Percentiles rank a stretch among this genome's conserved stretches.
These are phyloP conservation scores for Xerocomus nothofagi DNA, from an alignment of 1,284 basidiomycete species.

Conservation along the genomic window DNA sequence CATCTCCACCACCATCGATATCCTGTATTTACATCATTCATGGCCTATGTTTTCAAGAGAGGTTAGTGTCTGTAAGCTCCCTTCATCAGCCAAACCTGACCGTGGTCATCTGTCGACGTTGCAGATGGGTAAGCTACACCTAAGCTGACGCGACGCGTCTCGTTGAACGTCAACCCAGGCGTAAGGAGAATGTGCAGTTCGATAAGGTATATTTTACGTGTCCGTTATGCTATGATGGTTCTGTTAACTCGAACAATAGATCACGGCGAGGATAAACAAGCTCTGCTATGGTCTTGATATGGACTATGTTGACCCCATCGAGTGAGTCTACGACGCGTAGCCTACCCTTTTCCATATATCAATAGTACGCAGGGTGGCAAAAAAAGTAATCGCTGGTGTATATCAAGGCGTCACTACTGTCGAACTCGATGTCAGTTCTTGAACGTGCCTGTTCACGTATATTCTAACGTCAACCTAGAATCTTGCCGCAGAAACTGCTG, in stretches of 20 bases:
- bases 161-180: constrained; percentile 43
- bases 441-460: not conserved
- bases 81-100: constrained; percentile 8
- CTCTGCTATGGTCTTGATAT: constrained; percentile 96
- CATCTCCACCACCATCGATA: constrained; percentile 24
- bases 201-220: constrained; percentile 62
- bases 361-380: constrained; percentile 63
- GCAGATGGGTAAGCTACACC: constrained; percentile 60
- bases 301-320: constrained; percentile 92
- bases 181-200: constrained; percentile 85
- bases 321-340: constrained; percentile 50
- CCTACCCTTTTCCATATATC: not conserved
- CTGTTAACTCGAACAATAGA: constrained; percentile 46
- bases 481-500: constrained; percentile 94
- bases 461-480: constrained; percentile 53
- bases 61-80: constrained; percentile 43
- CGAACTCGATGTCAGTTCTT: constrained; percentile 83
- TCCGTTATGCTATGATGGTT: not conserved
- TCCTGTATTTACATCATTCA: constrained; percentile 25
- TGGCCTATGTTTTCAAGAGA: constrained; percentile 77
- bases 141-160: constrained; percentile 34
- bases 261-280: constrained; percentile 90
- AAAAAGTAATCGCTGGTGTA: constrained; percentile 95
- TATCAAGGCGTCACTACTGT: constrained; percentile 97
- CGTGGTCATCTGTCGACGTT: constrained; percentile 15